Evolutionary conservation across 2,329 filamentous ascomycete species (phyloP), one percentile per base, ranked within the genome.

Genomic region (Paracorniculantispora psalliotae): DNA sequence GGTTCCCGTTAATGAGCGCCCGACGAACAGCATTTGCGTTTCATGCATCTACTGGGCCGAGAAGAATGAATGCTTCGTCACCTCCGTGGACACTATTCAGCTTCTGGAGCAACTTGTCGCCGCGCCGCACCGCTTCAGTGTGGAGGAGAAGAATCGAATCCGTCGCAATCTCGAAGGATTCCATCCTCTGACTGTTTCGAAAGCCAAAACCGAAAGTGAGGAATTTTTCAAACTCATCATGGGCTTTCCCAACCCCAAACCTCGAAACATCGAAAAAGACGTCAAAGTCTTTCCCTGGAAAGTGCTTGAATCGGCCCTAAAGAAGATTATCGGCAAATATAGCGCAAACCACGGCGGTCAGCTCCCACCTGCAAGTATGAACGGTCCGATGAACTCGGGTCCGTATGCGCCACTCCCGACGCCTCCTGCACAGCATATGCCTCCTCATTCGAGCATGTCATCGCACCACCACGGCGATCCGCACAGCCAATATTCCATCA

Each of bases 181-280:
- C 78, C 87, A 91, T 37, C 94, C 94, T 1, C 76, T 91, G 63
- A 99, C 94, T 0, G 92, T 99, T 19, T 96, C 92, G 66, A 99
- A 99, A 75, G 86, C 87, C 60, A 96, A 96, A 75, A 70, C 86
- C 1, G 93, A 97, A 61, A 96, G 90, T 71, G 93, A 97, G 72
- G 91, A 96, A 58, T 97, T 97, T 74, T 97, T 97, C 85, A 97
- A 97, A 77, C 83, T 97, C 67, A 97, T 99, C 75, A 99, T 99
- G 94, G 91, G 86, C 1, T 97, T 97, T 70, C 91, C 92, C 13
- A 90, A 89, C 61, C 94, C 94, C 2, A 97, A 97, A 75, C 94
- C 94, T 19, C 84, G 94, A 63, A 97, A 97, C 70, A 99, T 99
- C 64, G 94, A 97, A 78, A 99, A 99, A 77, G 93, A 97, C 69